These are phyloP conservation scores for Dendryphion nanum DNA, from an alignment of 2,329 filamentous ascomycete species.

Conservation along the genomic window DNA sequence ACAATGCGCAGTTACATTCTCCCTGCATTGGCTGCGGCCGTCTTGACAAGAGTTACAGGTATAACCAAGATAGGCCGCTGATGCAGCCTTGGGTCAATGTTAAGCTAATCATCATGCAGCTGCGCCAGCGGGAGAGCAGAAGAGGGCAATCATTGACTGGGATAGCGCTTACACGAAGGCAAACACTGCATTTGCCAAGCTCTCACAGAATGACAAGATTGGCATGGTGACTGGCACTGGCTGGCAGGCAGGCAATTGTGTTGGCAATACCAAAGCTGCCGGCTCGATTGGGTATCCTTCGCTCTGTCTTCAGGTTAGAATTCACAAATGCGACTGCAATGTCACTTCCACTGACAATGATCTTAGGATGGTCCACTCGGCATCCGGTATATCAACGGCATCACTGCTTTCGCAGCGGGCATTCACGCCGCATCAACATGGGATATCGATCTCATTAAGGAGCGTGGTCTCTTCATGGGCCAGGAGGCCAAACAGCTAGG, in stretches of 20 bases:
- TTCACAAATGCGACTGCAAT: constrained; percentile 3
- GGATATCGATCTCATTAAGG: constrained; percentile 34
- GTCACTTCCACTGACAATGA: background rate
- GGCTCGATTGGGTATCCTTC: constrained; percentile 36
- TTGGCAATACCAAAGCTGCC: constrained; percentile 36
- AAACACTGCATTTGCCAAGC: constrained; percentile 37
- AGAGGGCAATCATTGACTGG: constrained; percentile 33
- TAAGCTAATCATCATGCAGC: constrained; percentile 15
- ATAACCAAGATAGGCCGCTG: no score
- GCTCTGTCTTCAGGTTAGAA: constrained; percentile 40
- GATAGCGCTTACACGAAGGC: constrained; percentile 41
- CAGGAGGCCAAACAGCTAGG: constrained; percentile 44
- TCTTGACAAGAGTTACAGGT: constrained; percentile 22
- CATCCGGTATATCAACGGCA: constrained; percentile 37
- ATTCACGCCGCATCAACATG: constrained; percentile 41
- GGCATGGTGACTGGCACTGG: constrained; percentile 39
- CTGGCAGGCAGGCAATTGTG: constrained; percentile 34
- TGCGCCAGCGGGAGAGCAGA: constrained; percentile 19
- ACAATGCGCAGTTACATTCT: constrained; percentile 27
- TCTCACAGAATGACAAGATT: constrained; percentile 41
- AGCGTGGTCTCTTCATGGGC: constrained; percentile 36
- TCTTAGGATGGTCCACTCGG: constrained; percentile 39
- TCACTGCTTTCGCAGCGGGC: constrained; percentile 40
- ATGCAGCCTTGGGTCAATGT: no score
- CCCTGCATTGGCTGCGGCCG: constrained; percentile 21